Evolutionary conservation across 1,284 basidiomycete species (phyloP).

Genomic region (Ceratorhiza oryzae-sativae): DNA sequence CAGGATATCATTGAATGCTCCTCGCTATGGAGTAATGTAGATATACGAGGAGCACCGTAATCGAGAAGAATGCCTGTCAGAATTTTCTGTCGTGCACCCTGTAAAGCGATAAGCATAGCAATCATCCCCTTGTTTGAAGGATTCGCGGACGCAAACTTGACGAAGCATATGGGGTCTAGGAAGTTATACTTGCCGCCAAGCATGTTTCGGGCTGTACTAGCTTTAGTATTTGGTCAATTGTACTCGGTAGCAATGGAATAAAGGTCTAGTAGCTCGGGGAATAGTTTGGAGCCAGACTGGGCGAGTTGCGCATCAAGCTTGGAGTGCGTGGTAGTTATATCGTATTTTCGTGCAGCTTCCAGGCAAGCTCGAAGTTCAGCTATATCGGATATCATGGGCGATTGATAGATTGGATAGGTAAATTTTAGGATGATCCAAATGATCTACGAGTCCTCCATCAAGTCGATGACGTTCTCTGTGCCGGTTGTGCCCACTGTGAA

Average conservation of each 20-base stretch:
- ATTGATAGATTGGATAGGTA: constrained; percentile 11
- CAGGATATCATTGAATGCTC: no score
- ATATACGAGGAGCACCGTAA: background rate
- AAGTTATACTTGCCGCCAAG: background rate
- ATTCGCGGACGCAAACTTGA: background rate
- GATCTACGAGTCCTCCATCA: constrained; percentile 4
- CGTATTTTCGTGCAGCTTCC: constrained; percentile 17
- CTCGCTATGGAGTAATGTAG: no score
- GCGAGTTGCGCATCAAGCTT: constrained; percentile 25
- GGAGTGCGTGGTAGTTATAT: background rate
- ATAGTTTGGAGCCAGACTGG: background rate
- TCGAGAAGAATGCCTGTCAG: constrained; percentile 6
- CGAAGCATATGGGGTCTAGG: background rate
- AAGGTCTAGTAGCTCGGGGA: background rate
- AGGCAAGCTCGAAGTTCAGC: constrained; percentile 1
- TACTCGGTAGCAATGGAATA: background rate
- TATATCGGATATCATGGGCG: background rate
- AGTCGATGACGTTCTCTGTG: background rate
- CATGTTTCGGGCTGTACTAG: background rate
- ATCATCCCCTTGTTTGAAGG: background rate
- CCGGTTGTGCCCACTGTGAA: constrained; percentile 16
- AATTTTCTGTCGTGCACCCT: constrained; percentile 16
- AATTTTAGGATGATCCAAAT: constrained; percentile 24
- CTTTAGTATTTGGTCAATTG: constrained; percentile 13
- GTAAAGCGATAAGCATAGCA: background rate